These are phyloP conservation scores for Sequoiadendron giganteum DNA, from an alignment of 75 land plant species.

Conservation along the genomic window DNA sequence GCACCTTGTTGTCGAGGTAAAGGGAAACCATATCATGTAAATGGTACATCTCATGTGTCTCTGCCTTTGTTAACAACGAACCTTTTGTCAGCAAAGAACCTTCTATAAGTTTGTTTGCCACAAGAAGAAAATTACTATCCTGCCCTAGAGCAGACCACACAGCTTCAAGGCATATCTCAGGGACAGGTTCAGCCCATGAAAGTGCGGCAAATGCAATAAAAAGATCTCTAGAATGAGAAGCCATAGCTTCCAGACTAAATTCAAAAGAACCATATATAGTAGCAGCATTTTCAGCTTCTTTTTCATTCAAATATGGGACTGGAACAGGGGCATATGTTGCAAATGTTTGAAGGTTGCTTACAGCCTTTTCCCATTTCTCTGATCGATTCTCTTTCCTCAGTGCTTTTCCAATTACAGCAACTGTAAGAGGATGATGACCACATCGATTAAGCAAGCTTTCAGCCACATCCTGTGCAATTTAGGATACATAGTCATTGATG, in stretches of 20 bases:
- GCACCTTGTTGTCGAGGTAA: constrained; percentile 29
- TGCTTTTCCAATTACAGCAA: constrained; percentile 57
- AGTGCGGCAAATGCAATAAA: constrained; percentile 37
- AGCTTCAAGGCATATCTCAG: constrained; percentile 47
- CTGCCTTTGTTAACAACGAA: constrained; percentile 29
- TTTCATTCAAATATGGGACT: constrained; percentile 44
- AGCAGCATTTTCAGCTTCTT: constrained; percentile 40
- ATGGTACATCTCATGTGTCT: constrained; percentile 24
- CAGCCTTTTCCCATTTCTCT: constrained; percentile 55
- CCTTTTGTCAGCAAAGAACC: constrained; percentile 27
- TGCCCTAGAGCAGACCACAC: constrained; percentile 35
- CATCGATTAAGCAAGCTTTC: constrained; percentile 41
- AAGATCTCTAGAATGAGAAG: constrained; percentile 25
- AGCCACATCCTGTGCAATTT: constrained; percentile 19
- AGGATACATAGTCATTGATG: background rate
- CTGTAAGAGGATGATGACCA: constrained; percentile 55
- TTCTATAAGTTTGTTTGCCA: constrained; percentile 38
- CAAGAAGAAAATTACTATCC: constrained; percentile 31
- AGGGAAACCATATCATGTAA: constrained; percentile 60
- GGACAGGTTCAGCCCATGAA: constrained; percentile 46
- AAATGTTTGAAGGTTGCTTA: constrained; percentile 37
- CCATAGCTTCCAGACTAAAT: constrained; percentile 43
- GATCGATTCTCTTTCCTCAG: constrained; percentile 36
- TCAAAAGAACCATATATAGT: constrained; percentile 51
- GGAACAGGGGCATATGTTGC: constrained; percentile 54